Percentiles rank a stretch among this genome's conserved stretches.
Evolutionary conservation across 2,329 filamentous ascomycete genomes (phyloP).

Genomic region (Fusarium anguioides): DNA sequence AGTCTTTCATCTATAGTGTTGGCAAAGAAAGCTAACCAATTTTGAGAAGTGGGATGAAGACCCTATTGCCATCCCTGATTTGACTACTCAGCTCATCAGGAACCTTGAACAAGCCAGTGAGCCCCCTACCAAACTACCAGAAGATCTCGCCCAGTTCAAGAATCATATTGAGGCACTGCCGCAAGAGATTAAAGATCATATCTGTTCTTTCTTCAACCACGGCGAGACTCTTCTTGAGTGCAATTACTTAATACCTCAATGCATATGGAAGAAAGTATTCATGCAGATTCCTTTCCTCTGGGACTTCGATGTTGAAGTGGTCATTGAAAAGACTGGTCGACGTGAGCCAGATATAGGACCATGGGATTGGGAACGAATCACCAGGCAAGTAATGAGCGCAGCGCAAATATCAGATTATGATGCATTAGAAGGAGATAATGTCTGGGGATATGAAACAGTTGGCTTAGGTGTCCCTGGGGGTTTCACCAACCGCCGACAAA

Average conservation of each 20-base stretch:
- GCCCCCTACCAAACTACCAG: not conserved
- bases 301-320: not conserved
- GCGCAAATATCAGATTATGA: not conserved
- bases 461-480: not conserved
- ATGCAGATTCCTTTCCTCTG: constrained; percentile 14
- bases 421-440: not conserved
- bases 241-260: not conserved
- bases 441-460: not conserved
- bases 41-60: not conserved
- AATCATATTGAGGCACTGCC: not conserved
- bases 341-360: not conserved
- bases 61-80: not conserved
- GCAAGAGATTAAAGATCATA: not conserved
- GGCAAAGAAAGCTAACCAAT: not conserved
- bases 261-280: constrained; percentile 3
- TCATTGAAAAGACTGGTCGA: not conserved
- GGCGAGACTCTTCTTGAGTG: not conserved
- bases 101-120: not conserved
- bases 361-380: constrained; percentile 20
- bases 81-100: not conserved
- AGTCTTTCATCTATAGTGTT: fast-evolving
- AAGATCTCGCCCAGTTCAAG: not conserved
- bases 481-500: constrained; percentile 8
- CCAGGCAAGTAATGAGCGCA: not conserved
- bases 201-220: not conserved